These are phyloP conservation scores for Aspergillus wentii DNA, from an alignment of 495 filamentous ascomycete species.

Conservation along the genomic window DNA sequence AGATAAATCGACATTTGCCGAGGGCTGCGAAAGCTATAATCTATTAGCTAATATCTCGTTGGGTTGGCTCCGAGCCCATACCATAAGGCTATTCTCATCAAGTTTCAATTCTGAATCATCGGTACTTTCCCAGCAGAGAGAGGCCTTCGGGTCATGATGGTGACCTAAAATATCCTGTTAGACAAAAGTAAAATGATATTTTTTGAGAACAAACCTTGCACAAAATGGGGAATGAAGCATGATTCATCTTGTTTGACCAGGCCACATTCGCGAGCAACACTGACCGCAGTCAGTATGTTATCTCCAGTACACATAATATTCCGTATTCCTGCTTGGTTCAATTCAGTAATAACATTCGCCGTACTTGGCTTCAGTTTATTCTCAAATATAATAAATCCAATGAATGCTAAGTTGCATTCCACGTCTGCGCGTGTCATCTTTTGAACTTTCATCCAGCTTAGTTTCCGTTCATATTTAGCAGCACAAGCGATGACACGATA, in stretches of 20 bases:
- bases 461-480: conserved; percentile 75
- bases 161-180: conserved; percentile 40
- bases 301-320: conserved; percentile 98
- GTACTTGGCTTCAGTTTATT: conserved; percentile 94
- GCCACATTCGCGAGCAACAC: conserved; percentile 88
- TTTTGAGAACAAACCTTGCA: conserved; percentile 50
- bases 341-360: conserved; percentile 69
- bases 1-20: conserved; percentile 69
- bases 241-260: conserved; percentile 75
- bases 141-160: conserved; percentile 60
- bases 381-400: conserved; percentile 97
- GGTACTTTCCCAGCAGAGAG: conserved; percentile 84
- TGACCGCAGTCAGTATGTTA: conserved; percentile 96
- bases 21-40: conserved; percentile 60
- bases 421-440: conserved; percentile 85
- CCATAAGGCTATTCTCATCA: conserved; percentile 70
- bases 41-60: conserved; percentile 18
- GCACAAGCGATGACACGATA: conserved; percentile 98
- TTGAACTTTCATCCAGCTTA: conserved; percentile 90
- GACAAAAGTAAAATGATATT: background rate
- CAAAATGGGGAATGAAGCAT: conserved; percentile 88
- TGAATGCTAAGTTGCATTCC: conserved; percentile 76
- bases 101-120: conserved; percentile 73
- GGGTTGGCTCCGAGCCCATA: conserved; percentile 21
- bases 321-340: conserved; percentile 80